Evolutionary conservation across 2,329 filamentous ascomycete genomes (phyloP).

Genomic region (Zymoseptoria brevis): DNA sequence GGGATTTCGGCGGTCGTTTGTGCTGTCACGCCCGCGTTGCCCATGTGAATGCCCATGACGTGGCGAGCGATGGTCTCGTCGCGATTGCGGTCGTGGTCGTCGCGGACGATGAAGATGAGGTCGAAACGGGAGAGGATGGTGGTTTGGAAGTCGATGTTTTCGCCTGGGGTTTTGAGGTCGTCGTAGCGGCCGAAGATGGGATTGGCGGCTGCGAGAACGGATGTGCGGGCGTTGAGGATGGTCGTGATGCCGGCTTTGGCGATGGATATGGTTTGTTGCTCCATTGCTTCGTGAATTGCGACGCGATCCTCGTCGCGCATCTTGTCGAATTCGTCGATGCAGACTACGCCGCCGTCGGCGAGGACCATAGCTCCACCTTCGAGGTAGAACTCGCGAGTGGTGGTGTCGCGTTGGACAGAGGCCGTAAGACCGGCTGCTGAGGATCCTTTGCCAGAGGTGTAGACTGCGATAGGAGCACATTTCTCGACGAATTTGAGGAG

Average conservation of each 20-base stretch:
- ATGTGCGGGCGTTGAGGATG: constrained; percentile 91
- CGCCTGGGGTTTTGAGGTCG: constrained; percentile 92
- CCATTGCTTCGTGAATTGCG: constrained; percentile 99
- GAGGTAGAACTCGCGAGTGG: constrained; percentile 91
- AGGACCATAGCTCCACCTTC: constrained; percentile 98
- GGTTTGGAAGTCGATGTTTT: constrained; percentile 99
- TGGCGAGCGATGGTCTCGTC: constrained; percentile 93
- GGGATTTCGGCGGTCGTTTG: constrained; percentile 85
- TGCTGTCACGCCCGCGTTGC: constrained; percentile 72
- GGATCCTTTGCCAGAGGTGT: constrained; percentile 96
- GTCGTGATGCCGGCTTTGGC: constrained; percentile 98
- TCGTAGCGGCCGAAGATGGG: constrained; percentile 97
- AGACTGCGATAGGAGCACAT: constrained; percentile 91
- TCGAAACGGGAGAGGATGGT: constrained; percentile 97
- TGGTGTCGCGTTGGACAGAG: constrained; percentile 87
- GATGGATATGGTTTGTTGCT: constrained; percentile 98
- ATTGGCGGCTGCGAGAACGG: constrained; percentile 90
- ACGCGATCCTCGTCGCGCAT: constrained; percentile 98
- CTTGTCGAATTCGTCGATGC: constrained; percentile 99
- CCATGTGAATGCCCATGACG: constrained; percentile 97
- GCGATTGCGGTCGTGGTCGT: constrained; percentile 81
- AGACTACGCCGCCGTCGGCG: constrained; percentile 91
- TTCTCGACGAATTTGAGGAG: constrained; percentile 96
- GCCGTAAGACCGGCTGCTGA: constrained; percentile 96
- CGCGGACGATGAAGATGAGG: constrained; percentile 98